Percentiles rank a stretch among this genome's conserved stretches.
Conservation (phyloP, 306 rosid genomes). For the Trifolium subterraneum region DNA sequence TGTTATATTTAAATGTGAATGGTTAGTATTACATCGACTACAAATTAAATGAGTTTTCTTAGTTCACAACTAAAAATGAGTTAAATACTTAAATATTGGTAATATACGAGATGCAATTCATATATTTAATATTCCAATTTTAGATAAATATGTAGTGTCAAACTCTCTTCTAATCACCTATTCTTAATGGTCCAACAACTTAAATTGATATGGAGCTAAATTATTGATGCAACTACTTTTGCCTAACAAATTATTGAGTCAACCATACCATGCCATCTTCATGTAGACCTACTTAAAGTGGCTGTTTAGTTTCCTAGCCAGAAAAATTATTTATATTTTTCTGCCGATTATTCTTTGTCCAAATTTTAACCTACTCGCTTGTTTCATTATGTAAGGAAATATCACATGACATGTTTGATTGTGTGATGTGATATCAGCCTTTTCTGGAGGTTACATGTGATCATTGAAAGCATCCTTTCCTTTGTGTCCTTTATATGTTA, state of each 20-base stretch:
- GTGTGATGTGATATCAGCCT: background rate
- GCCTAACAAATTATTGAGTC: constrained; percentile 16
- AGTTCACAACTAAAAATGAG: too few relatives aligned
- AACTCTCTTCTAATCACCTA: background rate
- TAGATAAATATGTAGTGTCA: too few relatives aligned
- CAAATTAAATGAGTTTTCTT: too few relatives aligned
- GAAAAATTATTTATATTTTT: background rate
- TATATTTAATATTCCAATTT: too few relatives aligned
- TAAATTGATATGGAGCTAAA: background rate
- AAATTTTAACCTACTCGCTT: constrained; percentile 22
- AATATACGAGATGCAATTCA: too few relatives aligned
- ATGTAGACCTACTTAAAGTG: constrained; percentile 1
- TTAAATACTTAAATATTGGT: too few relatives aligned
- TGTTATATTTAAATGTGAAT: too few relatives aligned
- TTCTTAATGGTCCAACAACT: background rate
- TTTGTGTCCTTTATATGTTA: background rate
- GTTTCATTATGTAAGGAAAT: constrained; percentile 14
- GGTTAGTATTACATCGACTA: too few relatives aligned
- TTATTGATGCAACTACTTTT: constrained; percentile 21
- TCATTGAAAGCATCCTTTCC: background rate
- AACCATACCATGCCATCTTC: background rate
- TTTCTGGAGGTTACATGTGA: background rate
- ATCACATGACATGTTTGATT: background rate
- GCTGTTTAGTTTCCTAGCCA: background rate
- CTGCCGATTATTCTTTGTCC: background rate